A percentile compares a stretch with the other conserved stretches of the same genome.
phyloP scores from a whole-genome alignment of 2,329 filamentous ascomycete genomes.

The Dendryphion nanum region DNA sequence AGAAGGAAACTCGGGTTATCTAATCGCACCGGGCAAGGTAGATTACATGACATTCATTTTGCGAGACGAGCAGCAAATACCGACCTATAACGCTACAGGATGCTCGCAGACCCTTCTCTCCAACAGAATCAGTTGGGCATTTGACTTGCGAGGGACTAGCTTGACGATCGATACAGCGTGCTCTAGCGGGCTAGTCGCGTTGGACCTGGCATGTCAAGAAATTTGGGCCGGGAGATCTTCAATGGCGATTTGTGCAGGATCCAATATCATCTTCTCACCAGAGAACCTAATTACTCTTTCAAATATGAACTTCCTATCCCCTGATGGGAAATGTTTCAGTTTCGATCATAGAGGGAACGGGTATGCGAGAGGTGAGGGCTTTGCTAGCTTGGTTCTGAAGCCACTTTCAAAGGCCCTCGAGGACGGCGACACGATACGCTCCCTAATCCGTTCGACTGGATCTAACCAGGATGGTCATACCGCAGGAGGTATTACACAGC shows the following conservation, averaged over 20 bases:
- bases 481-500: slow-evolving; percentile 22
- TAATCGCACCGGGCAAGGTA: not conserved
- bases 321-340: slow-evolving; percentile 25
- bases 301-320: slow-evolving; percentile 19
- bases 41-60: slow-evolving; percentile 1
- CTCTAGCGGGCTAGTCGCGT: slow-evolving; percentile 11
- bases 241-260: slow-evolving; percentile 1
- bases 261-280: slow-evolving; percentile 1
- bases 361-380: slow-evolving; percentile 64
- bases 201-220: slow-evolving; percentile 10
- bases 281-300: slow-evolving; percentile 1
- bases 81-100: slow-evolving; percentile 1
- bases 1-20: not conserved
- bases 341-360: slow-evolving; percentile 58
- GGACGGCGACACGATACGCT: slow-evolving; percentile 31
- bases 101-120: slow-evolving; percentile 2
- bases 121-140: slow-evolving; percentile 15
- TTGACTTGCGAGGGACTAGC: slow-evolving; percentile 13
- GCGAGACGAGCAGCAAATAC: slow-evolving; percentile 1
- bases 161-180: slow-evolving; percentile 19
- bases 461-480: slow-evolving; percentile 26
- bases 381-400: slow-evolving; percentile 35
- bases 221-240: not conserved
- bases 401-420: slow-evolving; percentile 46
- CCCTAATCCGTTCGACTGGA: slow-evolving; percentile 27